Conservation (phyloP, 1,139 yeast genomes). For the Kluyveromyces sp. region DNA sequence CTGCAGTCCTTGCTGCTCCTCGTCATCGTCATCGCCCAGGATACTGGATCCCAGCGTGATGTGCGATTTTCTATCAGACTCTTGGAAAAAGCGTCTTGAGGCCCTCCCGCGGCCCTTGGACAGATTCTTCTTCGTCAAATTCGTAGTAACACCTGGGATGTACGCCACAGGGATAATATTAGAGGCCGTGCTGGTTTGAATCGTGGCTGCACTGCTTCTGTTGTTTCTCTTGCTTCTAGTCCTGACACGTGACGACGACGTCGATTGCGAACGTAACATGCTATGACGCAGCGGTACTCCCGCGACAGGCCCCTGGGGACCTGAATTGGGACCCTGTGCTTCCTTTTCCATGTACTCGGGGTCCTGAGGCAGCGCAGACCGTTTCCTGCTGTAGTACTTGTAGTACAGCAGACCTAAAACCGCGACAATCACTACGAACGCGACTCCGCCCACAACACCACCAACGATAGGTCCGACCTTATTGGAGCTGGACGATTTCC, state of each 20-base stretch:
- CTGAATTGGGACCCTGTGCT: neutral
- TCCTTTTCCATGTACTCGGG: constrained; percentile 4
- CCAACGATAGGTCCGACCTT: constrained; percentile 58
- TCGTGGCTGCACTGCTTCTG: constrained; percentile 49
- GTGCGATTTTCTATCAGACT: constrained; percentile 30
- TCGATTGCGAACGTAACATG: constrained; percentile 1
- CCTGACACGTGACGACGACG: constrained; percentile 12
- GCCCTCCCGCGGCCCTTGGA: constrained; percentile 17
- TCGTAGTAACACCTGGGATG: constrained; percentile 85
- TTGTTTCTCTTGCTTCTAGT: constrained; percentile 18
- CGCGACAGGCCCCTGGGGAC: no score
- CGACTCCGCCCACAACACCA: constrained; percentile 52
- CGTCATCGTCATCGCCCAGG: constrained; percentile 26
- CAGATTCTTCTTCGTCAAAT: constrained; percentile 32
- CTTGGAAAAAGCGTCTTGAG: constrained; percentile 15
- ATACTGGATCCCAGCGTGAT: constrained; percentile 32
- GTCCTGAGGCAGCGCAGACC: constrained; percentile 4
- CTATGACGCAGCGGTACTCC: neutral
- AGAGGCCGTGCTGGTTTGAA: constrained; percentile 63
- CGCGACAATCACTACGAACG: constrained; percentile 35
- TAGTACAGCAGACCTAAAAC: constrained; percentile 34
- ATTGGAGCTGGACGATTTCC: constrained; percentile 1
- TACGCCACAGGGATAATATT: constrained; percentile 90
- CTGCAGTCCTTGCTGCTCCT: constrained; percentile 12
- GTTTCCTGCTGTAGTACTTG: constrained; percentile 27